Evolutionary conservation across 805 yeast genomes (phyloP).

Genomic region (Candida easanensis): DNA sequence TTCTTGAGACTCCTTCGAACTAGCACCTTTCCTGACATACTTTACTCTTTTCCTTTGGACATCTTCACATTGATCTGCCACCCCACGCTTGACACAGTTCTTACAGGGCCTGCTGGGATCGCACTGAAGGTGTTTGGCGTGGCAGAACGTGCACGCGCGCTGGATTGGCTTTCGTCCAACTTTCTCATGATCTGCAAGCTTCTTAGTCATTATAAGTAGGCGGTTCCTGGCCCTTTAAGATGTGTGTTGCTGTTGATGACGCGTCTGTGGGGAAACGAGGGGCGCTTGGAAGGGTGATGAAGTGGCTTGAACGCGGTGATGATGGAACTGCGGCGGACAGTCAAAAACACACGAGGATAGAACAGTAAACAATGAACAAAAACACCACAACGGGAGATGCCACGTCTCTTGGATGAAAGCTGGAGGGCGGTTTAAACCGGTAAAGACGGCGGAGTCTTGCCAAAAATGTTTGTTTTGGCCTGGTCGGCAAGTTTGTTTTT

Average conservation of each 20-base stretch:
- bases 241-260: background rate
- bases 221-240: background rate
- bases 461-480: no score
- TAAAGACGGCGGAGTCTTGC: no score
- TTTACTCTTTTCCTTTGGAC: constrained; percentile 51
- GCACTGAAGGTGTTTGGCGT: constrained; percentile 71
- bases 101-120: constrained; percentile 65
- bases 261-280: background rate
- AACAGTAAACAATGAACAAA: no score
- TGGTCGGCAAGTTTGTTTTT: no score
- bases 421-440: no score
- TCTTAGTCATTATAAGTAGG: constrained; percentile 51
- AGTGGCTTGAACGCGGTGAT: no score
- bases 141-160: constrained; percentile 73
- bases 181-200: constrained; percentile 52
- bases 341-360: no score
- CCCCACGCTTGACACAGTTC: constrained; percentile 62
- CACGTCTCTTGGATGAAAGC: no score
- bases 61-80: constrained; percentile 55
- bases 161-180: constrained; percentile 56
- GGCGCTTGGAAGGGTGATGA: background rate
- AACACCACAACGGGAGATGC: no score
- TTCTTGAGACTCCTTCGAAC: background rate
- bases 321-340: no score
- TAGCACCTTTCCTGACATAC: constrained; percentile 17